Conservation (phyloP, 164 flowering plant genomes). For the Echeveria elegans region DNA sequence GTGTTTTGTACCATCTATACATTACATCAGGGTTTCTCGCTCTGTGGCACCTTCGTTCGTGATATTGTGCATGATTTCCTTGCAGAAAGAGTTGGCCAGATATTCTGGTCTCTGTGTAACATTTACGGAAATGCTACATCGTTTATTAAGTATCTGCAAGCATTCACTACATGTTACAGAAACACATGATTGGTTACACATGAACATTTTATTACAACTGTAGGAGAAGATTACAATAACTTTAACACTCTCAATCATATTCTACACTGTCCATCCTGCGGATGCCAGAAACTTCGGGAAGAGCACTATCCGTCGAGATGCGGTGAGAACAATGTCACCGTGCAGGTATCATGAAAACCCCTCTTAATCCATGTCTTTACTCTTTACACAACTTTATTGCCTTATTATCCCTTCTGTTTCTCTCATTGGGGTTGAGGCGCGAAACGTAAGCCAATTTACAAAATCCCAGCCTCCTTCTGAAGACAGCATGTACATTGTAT, state of each 20-base stretch:
- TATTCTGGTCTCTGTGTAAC: no score
- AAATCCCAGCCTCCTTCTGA: not conserved
- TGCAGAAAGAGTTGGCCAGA: no score
- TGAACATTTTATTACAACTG: not conserved
- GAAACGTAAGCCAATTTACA: not conserved
- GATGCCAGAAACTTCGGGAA: not conserved
- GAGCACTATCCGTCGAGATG: not conserved
- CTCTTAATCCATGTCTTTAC: constrained; percentile 1
- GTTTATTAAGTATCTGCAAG: not conserved
- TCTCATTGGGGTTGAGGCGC: constrained; percentile 1
- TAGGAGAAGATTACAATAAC: not conserved
- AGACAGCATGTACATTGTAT: not conserved
- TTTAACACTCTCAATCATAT: not conserved
- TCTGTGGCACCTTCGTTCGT: no score
- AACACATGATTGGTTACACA: not conserved
- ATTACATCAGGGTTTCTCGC: no score
- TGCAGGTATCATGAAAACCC: not conserved
- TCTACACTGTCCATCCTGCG: not conserved
- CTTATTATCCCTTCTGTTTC: not conserved
- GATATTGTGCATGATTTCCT: no score
- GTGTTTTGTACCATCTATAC: not conserved
- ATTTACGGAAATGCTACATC: no score
- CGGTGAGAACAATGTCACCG: not conserved
- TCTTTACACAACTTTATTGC: not conserved
- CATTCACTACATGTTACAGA: not conserved